Conservation (phyloP, 306 rosid species). For the Fagus sylvatica region DNA sequence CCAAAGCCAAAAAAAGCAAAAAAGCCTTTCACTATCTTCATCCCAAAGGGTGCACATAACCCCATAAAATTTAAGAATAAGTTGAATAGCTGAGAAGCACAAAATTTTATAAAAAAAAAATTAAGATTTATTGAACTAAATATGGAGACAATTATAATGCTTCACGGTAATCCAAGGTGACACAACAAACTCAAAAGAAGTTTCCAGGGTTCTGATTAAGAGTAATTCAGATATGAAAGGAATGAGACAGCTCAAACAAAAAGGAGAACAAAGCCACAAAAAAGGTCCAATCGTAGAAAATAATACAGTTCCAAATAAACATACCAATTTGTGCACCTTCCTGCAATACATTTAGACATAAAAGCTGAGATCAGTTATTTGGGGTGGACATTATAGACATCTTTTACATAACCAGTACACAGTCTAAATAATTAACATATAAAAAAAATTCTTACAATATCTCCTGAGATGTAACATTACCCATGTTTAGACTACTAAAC, state of each 20-base stretch:
- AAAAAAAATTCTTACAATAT: neutral
- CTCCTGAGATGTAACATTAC: neutral
- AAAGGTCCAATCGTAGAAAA: conserved; percentile 55
- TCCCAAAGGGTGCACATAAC: conserved; percentile 42
- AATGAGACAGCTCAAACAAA: conserved; percentile 48
- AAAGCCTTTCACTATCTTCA: conserved; percentile 51
- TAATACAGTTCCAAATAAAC: conserved; percentile 59
- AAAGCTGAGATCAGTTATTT: conserved; percentile 37
- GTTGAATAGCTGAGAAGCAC: conserved; percentile 34
- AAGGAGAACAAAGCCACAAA: conserved; percentile 54
- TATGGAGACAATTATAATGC: conserved; percentile 32
- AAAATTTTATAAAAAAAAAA: conserved; percentile 19
- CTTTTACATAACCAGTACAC: conserved; percentile 15
- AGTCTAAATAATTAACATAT: neutral
- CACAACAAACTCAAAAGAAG: conserved; percentile 34
- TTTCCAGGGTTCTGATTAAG: conserved; percentile 30
- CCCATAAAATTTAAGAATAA: conserved; percentile 39
- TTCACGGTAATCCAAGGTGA: conserved; percentile 50
- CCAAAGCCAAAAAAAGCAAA: conserved; percentile 22
- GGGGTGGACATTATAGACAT: conserved; percentile 17
- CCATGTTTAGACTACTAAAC: neutral
- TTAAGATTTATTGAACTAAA: conserved; percentile 34
- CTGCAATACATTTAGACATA: conserved; percentile 69
- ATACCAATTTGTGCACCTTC: conserved; percentile 62
- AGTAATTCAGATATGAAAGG: conserved; percentile 52